These are phyloP conservation scores for Eucalyptus marginata DNA, from an alignment of 345 rosid species.

Conservation along the genomic window DNA sequence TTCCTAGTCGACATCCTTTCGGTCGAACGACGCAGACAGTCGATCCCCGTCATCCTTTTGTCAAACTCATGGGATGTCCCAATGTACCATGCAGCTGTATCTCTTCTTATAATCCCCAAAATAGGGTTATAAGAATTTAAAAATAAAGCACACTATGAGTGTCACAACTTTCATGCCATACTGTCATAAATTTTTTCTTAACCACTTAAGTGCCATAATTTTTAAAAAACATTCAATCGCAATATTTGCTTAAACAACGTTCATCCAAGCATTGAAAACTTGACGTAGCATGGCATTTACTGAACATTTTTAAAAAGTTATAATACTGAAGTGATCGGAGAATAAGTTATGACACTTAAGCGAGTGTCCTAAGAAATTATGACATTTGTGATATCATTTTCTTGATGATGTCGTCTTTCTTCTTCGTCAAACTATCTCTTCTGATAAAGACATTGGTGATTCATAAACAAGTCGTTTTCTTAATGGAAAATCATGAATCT, in stretches of 20 bases:
- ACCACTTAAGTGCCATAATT: too few relatives aligned
- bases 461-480: too few relatives aligned
- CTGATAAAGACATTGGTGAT: background rate
- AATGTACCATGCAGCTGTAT: background rate
- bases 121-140: background rate
- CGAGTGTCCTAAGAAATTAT: too few relatives aligned
- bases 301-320: too few relatives aligned
- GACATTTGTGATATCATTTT: background rate
- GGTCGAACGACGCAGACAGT: too few relatives aligned
- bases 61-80: background rate
- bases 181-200: too few relatives aligned
- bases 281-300: accelerated
- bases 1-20: background rate
- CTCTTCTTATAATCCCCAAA: background rate
- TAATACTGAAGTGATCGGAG: too few relatives aligned
- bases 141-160: accelerated
- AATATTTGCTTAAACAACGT: too few relatives aligned
- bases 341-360: too few relatives aligned
- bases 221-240: background rate
- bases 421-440: background rate
- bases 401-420: background rate
- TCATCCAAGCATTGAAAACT: too few relatives aligned
- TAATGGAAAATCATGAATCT: background rate
- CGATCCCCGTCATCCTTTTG: too few relatives aligned
- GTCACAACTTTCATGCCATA: accelerated